Evolutionary conservation across 768 basidiomycete species (phyloP), one percentile per base, ranked within the genome.

Genomic region (Pulveroboletus sp.): DNA sequence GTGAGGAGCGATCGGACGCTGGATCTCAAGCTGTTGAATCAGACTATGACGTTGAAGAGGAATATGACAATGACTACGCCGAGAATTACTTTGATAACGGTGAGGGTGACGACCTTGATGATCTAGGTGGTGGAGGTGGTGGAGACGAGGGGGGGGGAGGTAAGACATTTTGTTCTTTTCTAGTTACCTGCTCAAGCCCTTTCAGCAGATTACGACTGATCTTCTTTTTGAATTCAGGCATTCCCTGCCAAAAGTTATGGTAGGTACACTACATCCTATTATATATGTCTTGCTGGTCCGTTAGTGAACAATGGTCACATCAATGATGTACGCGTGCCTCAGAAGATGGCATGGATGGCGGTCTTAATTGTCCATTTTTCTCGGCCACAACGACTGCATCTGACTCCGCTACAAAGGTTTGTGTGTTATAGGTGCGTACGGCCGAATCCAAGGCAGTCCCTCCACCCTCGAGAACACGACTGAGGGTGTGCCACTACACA

Each of bases 61-160:
- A 91, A 59, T 90, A 92, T 61, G 90, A 92, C 67, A 91, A 93
- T 57, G 90, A 93, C 55, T 93, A 93, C 54, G 89, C 85, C 3
- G 86, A 87, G 54, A 89, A 93, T 63, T 92, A 93, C 74, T 93
- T 93, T 63, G 89, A 93, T 65, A 91, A 90, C 47, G 89, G 89
- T 15, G 89, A 91, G 67, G 83, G 75, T 4, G 89, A 92, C 46
- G 87, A 92, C 60, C 67, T 78, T 47, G 90, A 93, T 58, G 84
- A 89, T 58, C 66, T 88, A 18, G 88, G 85, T 6, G 89, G 79
- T 8, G 85, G 81, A 0, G 85, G 76, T 9, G 86, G 77, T 5
- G 78, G 67, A 12, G 87, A 79, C 15, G 86, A 78, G 36, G 85
- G 79, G 28, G 85, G 81, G 35, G 85, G 80, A 51, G 82, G 80